Conservation (phyloP, 2,329 filamentous ascomycete species). For the Claviceps humidiphila region DNA sequence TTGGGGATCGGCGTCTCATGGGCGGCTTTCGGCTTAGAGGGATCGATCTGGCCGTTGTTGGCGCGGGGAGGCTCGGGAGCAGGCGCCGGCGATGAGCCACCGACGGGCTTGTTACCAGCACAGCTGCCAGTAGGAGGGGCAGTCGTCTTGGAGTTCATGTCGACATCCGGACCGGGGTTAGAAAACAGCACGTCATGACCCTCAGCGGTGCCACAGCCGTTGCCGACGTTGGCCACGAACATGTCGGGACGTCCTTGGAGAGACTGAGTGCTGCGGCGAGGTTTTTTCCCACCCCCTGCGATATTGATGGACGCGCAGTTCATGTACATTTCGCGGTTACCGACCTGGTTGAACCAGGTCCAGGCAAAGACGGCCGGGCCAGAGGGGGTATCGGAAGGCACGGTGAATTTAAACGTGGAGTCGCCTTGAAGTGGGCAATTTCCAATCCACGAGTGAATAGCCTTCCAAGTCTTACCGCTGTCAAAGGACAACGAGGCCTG, state of each 20-base stretch:
- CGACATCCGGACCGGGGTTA: slow-evolving; percentile 42
- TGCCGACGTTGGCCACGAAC: slow-evolving; percentile 53
- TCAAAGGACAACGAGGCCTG: slow-evolving; percentile 51
- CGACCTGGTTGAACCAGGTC: slow-evolving; percentile 50
- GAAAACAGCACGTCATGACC: slow-evolving; percentile 48
- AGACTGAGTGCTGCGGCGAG: slow-evolving; percentile 13
- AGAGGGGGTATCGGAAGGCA: slow-evolving; percentile 37
- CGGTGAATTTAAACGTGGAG: slow-evolving; percentile 30
- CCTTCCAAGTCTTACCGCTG: slow-evolving; percentile 42
- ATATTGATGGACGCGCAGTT: slow-evolving; percentile 50
- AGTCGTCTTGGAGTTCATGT: not conserved
- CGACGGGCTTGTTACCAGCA: not conserved
- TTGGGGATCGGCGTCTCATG: not conserved
- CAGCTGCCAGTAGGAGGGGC: slow-evolving; percentile 1
- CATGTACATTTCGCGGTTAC: slow-evolving; percentile 59
- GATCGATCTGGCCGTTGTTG: slow-evolving; percentile 1
- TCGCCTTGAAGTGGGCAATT: slow-evolving; percentile 18
- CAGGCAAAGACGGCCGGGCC: slow-evolving; percentile 43
- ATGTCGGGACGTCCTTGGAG: slow-evolving; percentile 45
- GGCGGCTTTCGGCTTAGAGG: not conserved
- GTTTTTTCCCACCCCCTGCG: slow-evolving; percentile 22
- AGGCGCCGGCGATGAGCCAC: not conserved
- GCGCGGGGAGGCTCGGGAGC: not conserved
- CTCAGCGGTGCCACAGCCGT: slow-evolving; percentile 41
- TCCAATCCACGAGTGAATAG: slow-evolving; percentile 25